These are phyloP conservation scores for Fraxinus quadrangulata DNA, from an alignment of 257 asterid genomes.

Conservation along the genomic window DNA sequence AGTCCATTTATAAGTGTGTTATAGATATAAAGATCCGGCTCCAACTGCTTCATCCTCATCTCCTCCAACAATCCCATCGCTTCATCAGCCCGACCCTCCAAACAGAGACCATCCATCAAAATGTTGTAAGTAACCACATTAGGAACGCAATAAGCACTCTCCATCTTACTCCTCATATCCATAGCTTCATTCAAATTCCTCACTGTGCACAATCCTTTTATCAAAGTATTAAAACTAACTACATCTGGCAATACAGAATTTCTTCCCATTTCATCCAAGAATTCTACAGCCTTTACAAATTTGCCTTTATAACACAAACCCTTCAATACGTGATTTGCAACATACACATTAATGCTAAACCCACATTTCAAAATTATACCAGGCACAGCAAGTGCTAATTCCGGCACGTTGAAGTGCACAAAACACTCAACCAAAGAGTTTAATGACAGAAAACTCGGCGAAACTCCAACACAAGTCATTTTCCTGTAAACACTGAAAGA, in stretches of 20 bases:
- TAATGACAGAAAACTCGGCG: constrained; percentile 47
- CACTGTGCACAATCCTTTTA: constrained; percentile 61
- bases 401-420: constrained; percentile 44
- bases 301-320: constrained; percentile 51
- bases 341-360: constrained; percentile 40
- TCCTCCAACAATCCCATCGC: constrained; percentile 50
- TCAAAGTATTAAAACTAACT: constrained; percentile 63
- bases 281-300: constrained; percentile 43
- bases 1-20: constrained; percentile 54
- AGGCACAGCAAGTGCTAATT: constrained; percentile 45
- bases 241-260: constrained; percentile 40
- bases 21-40: constrained; percentile 46
- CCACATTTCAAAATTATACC: constrained; percentile 63
- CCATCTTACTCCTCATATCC: constrained; percentile 57
- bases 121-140: constrained; percentile 46
- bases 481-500: constrained; percentile 43
- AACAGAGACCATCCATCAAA: constrained; percentile 52
- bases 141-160: constrained; percentile 40
- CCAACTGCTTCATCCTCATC: constrained; percentile 52
- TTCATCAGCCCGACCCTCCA: constrained; percentile 44
- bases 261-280: constrained; percentile 46
- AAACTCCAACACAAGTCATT: constrained; percentile 39
- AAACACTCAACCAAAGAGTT: constrained; percentile 56
- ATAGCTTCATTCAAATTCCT: constrained; percentile 53
- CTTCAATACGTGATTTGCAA: constrained; percentile 57